A percentile compares a stretch with the other conserved stretches of the same genome.
Evolutionary conservation across 495 filamentous ascomycete genomes (phyloP).

Genomic region (Baudoinia panamericana): DNA sequence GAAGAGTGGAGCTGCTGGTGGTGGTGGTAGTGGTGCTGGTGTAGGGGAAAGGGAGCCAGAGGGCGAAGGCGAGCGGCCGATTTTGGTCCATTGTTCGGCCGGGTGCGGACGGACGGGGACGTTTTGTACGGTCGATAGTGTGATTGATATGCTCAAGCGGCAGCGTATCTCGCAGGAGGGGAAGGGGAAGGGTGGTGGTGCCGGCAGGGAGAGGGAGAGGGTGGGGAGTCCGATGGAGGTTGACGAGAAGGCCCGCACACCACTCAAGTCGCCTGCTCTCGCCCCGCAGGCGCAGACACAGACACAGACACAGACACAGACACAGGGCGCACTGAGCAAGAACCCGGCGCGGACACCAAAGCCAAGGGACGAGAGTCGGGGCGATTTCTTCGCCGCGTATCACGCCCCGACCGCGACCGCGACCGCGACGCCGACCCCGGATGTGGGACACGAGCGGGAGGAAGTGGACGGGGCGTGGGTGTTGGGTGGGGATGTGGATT

Average conservation of each 20-base stretch:
- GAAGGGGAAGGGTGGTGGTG: too few species aligned
- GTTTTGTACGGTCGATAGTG: constrained; percentile 91
- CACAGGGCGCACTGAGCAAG: background rate
- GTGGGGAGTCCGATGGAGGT: constrained; percentile 31
- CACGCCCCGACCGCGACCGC: background rate
- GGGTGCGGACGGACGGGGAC: constrained; percentile 92
- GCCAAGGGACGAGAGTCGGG: background rate
- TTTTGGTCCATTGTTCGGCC: constrained; percentile 89
- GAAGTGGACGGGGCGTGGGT: constrained; percentile 37
- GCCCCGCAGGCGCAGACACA: background rate
- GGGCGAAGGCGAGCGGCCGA: constrained; percentile 45
- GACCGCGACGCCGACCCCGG: too few species aligned
- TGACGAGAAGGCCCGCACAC: constrained; percentile 29
- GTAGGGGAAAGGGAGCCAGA: too few species aligned
- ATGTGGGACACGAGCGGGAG: constrained; percentile 1
- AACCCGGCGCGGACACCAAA: background rate
- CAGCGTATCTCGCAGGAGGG: constrained; percentile 41
- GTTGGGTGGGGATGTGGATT: constrained; percentile 48
- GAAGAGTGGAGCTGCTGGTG: too few species aligned
- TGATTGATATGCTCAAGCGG: constrained; percentile 81
- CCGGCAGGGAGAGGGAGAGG: background rate
- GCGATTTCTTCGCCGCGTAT: constrained; percentile 17
- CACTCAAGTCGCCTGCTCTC: background rate
- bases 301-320: background rate
- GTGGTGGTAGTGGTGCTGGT: too few species aligned